A percentile compares a stretch with the other conserved stretches of the same genome.
Conservation (phyloP, 1,284 basidiomycete genomes). For the Singerocomus inundabilis region DNA sequence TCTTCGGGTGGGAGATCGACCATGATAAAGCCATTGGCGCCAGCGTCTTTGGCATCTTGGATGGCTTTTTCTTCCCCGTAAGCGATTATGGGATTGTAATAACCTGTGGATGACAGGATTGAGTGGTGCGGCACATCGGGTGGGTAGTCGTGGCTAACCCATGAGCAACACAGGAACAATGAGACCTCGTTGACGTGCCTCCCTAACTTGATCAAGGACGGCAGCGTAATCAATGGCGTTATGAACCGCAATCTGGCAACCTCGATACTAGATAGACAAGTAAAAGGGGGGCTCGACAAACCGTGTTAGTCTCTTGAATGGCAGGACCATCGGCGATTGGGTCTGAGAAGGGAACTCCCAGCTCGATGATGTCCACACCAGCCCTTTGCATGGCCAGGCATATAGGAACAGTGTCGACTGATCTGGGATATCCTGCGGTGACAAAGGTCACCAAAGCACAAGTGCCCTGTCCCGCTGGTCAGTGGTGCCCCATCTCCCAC, state of each 20-base stretch:
- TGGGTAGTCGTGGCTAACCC: conserved; percentile 50
- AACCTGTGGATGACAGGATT: conserved; percentile 53
- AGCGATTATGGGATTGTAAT: conserved; percentile 94
- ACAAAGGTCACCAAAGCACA: conserved; percentile 87
- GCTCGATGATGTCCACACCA: conserved; percentile 93
- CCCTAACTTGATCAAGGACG: conserved; percentile 74
- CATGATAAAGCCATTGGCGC: conserved; percentile 97
- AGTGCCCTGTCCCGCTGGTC: conserved; percentile 49
- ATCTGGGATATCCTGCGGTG: conserved; percentile 86
- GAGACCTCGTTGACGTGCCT: conserved; percentile 81
- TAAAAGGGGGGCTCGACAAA: conserved; percentile 38
- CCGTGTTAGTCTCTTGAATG: conserved; percentile 91
- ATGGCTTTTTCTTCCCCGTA: conserved; percentile 96
- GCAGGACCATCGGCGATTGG: conserved; percentile 92
- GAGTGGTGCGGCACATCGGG: not conserved
- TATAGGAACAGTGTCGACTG: conserved; percentile 80
- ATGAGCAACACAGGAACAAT: conserved; percentile 89
- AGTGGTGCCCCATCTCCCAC: conserved; percentile 3
- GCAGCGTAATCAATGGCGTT: conserved; percentile 75
- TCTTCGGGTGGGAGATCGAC: conserved; percentile 98
- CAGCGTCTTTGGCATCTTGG: conserved; percentile 81
- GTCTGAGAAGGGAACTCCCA: conserved; percentile 96
- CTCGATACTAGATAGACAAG: not conserved
- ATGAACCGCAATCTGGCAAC: conserved; percentile 73
- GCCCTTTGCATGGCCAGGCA: conserved; percentile 91